Evolutionary conservation across 2,329 filamentous ascomycete species (phyloP).

Genomic region (Claviceps maximensis): DNA sequence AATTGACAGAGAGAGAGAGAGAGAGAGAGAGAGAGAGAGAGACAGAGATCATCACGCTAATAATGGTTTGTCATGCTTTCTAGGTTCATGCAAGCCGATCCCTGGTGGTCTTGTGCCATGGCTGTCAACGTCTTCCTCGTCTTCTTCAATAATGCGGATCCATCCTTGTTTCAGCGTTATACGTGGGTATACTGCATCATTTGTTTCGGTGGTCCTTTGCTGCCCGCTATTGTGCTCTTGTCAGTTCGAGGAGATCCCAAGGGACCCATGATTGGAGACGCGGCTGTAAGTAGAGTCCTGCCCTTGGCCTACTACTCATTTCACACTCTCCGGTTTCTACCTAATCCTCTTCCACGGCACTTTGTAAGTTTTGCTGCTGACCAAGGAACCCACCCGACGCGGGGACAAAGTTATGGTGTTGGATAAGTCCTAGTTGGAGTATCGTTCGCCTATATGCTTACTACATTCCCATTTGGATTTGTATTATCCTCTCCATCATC

Average conservation of each 20-base stretch:
- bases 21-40: too few species aligned
- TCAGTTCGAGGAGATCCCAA: conserved; percentile 32
- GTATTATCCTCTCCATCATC: conserved; percentile 38
- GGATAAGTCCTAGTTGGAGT: conserved; percentile 41
- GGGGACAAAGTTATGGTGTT: conserved; percentile 41
- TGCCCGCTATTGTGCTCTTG: conserved; percentile 54
- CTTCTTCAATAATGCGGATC: conserved; percentile 42
- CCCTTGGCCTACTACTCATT: too few species aligned
- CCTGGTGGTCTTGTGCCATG: conserved; percentile 70
- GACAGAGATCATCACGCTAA: too few species aligned
- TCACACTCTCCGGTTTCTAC: neutral
- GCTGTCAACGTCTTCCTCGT: conserved; percentile 66
- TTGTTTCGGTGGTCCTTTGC: conserved; percentile 58
- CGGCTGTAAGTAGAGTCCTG: conserved; percentile 29
- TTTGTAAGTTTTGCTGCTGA: too few species aligned
- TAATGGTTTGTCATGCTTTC: too few species aligned
- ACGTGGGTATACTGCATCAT: conserved; percentile 54
- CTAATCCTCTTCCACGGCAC: too few species aligned
- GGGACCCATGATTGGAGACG: conserved; percentile 38
- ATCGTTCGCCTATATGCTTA: conserved; percentile 45
- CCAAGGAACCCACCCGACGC: neutral
- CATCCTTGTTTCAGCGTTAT: conserved; percentile 53
- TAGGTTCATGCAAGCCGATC: conserved; percentile 69
- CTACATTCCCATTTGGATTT: conserved; percentile 48
- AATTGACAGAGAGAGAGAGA: too few species aligned